These are phyloP conservation scores for Ceriops decandra DNA, from an alignment of 345 rosid species.

Conservation along the genomic window DNA sequence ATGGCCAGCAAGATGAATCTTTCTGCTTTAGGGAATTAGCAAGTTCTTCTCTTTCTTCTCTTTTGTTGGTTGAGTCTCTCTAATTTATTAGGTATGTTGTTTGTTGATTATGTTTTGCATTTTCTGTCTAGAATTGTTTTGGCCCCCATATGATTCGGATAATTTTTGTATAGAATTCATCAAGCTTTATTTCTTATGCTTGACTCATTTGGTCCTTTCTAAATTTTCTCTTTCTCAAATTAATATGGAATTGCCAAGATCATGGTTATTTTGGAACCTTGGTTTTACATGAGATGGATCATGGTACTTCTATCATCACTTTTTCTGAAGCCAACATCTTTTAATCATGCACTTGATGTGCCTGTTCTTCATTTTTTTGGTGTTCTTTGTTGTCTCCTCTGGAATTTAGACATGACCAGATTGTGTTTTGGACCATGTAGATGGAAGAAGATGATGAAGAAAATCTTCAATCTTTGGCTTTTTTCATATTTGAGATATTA, in stretches of 20 bases:
- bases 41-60: too few species aligned
- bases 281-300: not conserved
- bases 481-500: not conserved
- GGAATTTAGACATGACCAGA: not conserved
- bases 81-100: too few species aligned
- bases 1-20: not conserved
- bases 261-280: not conserved
- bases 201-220: too few species aligned
- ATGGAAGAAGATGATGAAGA: conserved; percentile 48
- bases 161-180: too few species aligned
- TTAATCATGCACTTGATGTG: not conserved
- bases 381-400: not conserved
- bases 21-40: not conserved
- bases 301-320: not conserved
- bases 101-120: too few species aligned
- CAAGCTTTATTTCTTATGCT: too few species aligned
- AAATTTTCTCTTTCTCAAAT: too few species aligned
- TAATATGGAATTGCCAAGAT: not conserved
- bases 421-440: conserved; percentile 25
- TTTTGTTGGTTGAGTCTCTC: too few species aligned
- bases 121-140: too few species aligned
- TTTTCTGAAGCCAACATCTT: not conserved
- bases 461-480: conserved; percentile 15
- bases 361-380: not conserved
- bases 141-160: too few species aligned